Evolutionary conservation across 495 filamentous ascomycete species (phyloP), one percentile per base, ranked within the genome.

Genomic region (Oidiodendron maius): DNA sequence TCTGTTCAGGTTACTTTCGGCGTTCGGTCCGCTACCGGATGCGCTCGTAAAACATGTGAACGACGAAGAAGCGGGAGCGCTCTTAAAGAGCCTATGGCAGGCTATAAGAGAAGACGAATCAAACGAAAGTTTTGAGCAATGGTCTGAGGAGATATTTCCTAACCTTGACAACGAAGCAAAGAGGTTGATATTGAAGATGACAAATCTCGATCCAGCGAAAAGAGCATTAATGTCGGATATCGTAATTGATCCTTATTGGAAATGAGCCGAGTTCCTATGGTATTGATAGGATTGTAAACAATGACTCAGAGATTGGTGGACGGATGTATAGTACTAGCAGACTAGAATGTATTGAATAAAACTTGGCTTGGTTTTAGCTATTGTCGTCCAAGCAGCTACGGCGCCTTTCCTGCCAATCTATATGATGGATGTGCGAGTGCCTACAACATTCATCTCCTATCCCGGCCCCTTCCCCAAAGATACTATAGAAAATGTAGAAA

Each of bases 181-280:
- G 34, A 48, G 53, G 38, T 52, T 66, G 59, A 59, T 66, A 54
- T 64, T 52, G 34, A 48, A 50, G 53, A 62, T 66, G 51, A 61
- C 51, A 49, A 62, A 61, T 38, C 52, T 45, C 44, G 52, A 64
- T 42, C 63, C 61, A 21, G 41, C 43, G 18, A 59, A 55, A 52
- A 61, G 61, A 61, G 46, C 49, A 56, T 61, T 54, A 50, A 64
- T 66, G 26, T 30, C 26, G 26, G 12, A 30, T 12, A 30, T 30
- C 12, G 12, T 30, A 30, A 30, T 30, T 5, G 26, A 30, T 30
- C 12, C 26, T 30, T 30, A 30, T 30, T 30, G 26, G 26, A 30
- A 30, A 5, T 30, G 26, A 30, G 26, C 12, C 12, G 26, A 30
- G 26, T 30, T 30, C 12, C 26, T 30, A 30, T 12, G 12, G 26